Percentiles rank a stretch among this genome's conserved stretches.
phyloP scores from a whole-genome alignment of 1,284 basidiomycete genomes.

The Rhizoctonia solani region DNA sequence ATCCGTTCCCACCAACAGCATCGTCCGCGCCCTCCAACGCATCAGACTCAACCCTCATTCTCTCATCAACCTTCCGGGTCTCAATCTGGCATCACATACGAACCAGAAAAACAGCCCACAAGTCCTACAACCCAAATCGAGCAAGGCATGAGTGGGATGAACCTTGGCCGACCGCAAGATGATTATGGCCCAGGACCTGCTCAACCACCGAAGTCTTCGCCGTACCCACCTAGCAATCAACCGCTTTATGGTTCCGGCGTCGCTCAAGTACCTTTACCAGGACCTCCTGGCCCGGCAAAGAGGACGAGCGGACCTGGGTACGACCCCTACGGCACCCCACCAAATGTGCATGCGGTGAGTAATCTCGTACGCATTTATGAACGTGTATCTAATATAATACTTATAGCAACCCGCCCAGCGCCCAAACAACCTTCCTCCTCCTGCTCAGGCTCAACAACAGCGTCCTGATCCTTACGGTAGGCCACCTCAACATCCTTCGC shows the following conservation, averaged over 20 bases:
- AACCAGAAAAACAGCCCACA: constrained; percentile 33
- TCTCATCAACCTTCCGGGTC: constrained; percentile 39
- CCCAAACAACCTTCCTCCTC: constrained; percentile 41
- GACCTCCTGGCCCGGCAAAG: constrained; percentile 36
- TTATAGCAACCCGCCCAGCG: constrained; percentile 41
- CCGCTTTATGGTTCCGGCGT: constrained; percentile 38
- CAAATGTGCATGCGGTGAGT: constrained; percentile 16
- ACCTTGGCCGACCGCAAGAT: constrained; percentile 23
- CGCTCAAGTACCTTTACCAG: constrained; percentile 33
- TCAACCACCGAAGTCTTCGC: constrained; percentile 36
- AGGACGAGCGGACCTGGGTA: constrained; percentile 35
- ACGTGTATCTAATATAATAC: not conserved
- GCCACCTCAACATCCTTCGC: constrained; percentile 42
- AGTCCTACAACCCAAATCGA: constrained; percentile 36
- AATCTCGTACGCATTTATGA: not conserved
- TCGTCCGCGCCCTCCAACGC: constrained; percentile 42
- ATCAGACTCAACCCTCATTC: constrained; percentile 41
- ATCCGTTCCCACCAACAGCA: constrained; percentile 59
- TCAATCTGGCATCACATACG: constrained; percentile 33
- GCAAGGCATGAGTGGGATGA: constrained; percentile 35
- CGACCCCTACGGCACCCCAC: constrained; percentile 37
- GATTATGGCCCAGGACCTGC: constrained; percentile 39
- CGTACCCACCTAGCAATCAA: constrained; percentile 33
- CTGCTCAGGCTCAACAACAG: constrained; percentile 45
- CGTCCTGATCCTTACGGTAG: constrained; percentile 40